These are phyloP conservation scores for Madurella fahalii DNA, from an alignment of 2,329 filamentous ascomycete genomes.

Conservation along the genomic window DNA sequence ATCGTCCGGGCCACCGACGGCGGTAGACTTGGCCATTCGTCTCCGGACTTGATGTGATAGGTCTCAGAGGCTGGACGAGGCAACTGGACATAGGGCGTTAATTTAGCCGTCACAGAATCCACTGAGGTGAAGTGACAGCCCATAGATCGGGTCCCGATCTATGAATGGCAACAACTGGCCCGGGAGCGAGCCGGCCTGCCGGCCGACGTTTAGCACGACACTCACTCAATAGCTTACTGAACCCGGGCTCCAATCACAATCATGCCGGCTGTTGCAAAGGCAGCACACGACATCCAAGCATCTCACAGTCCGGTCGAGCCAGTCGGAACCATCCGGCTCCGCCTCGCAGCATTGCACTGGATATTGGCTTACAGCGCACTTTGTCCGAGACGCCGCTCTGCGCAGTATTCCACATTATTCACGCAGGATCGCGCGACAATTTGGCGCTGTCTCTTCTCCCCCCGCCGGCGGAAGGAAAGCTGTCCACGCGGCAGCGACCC, in stretches of 20 bases:
- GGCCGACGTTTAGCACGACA: not conserved
- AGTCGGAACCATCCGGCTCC: conserved; percentile 6
- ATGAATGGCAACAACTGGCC: not conserved
- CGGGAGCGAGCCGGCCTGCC: not conserved
- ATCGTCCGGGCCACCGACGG: too few relatives aligned
- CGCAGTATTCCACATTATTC: not conserved
- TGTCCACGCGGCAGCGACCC: not conserved
- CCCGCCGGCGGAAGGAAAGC: not conserved
- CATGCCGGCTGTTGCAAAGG: not conserved
- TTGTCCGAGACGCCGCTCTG: not conserved
- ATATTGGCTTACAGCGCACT: conserved; percentile 5
- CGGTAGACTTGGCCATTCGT: not conserved
- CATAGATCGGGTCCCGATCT: not conserved
- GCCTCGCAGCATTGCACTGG: conserved; percentile 1
- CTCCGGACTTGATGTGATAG: not conserved
- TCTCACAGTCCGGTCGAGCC: not conserved
- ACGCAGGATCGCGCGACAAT: not conserved
- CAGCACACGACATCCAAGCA: not conserved
- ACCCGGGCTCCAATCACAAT: not conserved
- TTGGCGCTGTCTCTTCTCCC: not conserved
- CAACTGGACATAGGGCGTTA: not conserved
- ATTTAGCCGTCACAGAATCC: not conserved
- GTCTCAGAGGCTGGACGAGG: not conserved
- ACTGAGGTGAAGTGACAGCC: not conserved
- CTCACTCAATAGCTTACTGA: not conserved